These are phyloP conservation scores for Aspergillus quadricinctus DNA, from an alignment of 2,329 filamentous ascomycete genomes.

Conservation along the genomic window DNA sequence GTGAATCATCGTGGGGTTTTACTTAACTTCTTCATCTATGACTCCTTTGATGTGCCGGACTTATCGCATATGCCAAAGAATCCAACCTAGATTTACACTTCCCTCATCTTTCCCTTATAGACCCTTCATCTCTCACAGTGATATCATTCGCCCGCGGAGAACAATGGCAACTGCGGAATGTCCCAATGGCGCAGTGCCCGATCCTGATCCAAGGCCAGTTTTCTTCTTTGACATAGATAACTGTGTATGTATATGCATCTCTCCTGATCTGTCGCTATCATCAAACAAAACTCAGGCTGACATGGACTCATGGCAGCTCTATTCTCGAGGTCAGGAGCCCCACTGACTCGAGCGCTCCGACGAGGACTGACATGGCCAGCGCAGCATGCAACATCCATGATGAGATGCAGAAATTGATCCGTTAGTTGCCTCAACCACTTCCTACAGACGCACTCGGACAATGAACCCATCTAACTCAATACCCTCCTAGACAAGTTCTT, in stretches of 20 bases:
- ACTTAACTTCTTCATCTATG: not conserved
- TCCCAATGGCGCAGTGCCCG: slow-evolving; percentile 18
- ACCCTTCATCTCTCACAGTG: slow-evolving; percentile 1
- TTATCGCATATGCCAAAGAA: not conserved
- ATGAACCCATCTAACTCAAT: not conserved
- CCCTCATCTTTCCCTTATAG: not conserved
- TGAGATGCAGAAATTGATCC: slow-evolving; percentile 80
- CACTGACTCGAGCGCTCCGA: not conserved
- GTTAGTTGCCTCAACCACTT: slow-evolving; percentile 37
- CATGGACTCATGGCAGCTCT: slow-evolving; percentile 52
- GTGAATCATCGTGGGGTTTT: slow-evolving; percentile 2
- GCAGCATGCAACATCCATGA: slow-evolving; percentile 75
- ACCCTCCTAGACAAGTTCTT: slow-evolving; percentile 53
- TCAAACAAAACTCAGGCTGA: slow-evolving; percentile 9
- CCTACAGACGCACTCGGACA: slow-evolving; percentile 37
- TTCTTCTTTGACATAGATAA: slow-evolving; percentile 96
- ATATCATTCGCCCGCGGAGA: slow-evolving; percentile 6
- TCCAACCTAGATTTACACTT: not conserved
- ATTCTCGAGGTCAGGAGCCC: slow-evolving; percentile 66
- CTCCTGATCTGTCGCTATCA: not conserved
- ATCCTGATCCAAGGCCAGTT: slow-evolving; percentile 48
- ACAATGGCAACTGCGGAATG: slow-evolving; percentile 17
- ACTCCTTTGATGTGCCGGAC: not conserved
- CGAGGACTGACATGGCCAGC: slow-evolving; percentile 11
- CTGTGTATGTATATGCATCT: slow-evolving; percentile 55